Evolutionary conservation across 2,329 filamentous ascomycete genomes (phyloP), one percentile per base, ranked within the genome.

Genomic region (Sarocladium kiliense): DNA sequence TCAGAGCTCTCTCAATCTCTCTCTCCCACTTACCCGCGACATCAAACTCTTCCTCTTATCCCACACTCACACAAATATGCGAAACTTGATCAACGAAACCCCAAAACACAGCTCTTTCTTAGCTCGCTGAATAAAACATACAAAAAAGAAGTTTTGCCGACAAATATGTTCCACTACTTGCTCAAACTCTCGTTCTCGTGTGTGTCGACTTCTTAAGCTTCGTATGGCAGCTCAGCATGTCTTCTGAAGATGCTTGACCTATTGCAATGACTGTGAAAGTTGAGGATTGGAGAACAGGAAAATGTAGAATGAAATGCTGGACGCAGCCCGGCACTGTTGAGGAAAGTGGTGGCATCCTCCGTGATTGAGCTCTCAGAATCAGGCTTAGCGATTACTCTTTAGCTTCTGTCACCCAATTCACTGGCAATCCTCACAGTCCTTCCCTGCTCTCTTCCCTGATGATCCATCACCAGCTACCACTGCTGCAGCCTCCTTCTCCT

Each of bases 41-140:
- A 39, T 53, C 21, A 53, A n/a, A 39, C 4, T 26, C 50, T 41
- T 47, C 44, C 25, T 47, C 25, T 32, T 26, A 47, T 19, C n/a
- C 50, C 21, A 23, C 14, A 39, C 18, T 16, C 32, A 39, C 19
- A 53, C 32, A 53, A 53, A 67, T 63, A 64, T 67, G 68, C 68
- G 50, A 66, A 69, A 67, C 65, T 68, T 66, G 63, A 69, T 70
- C 65, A 71, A 65, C 68, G 71, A 66, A 69, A 70, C 71, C 65
- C 25, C 47, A 51, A 36, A 51, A 34, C 47, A 49, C 47, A 51
- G 47, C 47, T 51, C 67, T 67, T 68, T 71, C 66, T 71, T 71
- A 72, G 64, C 71, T 71, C 70, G 68, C 70, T 72, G 68, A 68
- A 71, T 70, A 66, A 66, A 70, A 65, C 61, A 68, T 69, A 68